A percentile compares a stretch with the other conserved stretches of the same genome.
Conservation (phyloP, 2,329 filamentous ascomycete species). For the Aspergillus novofumigatus region DNA sequence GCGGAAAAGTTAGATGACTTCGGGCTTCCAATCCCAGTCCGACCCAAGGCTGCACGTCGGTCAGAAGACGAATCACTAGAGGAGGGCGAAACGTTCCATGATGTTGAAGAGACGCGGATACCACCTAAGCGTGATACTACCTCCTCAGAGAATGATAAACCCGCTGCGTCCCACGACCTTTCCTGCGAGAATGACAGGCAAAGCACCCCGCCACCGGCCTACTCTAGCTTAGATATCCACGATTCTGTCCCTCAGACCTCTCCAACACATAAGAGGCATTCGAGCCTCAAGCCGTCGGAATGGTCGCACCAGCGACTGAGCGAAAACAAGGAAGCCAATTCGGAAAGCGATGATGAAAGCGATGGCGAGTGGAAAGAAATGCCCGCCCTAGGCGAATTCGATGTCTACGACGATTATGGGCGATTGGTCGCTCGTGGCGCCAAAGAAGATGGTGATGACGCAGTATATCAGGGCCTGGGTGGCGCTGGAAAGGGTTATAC, state of each 20-base stretch:
- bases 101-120: constrained; percentile 12
- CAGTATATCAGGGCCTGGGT: constrained; percentile 72
- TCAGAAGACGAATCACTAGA: constrained; percentile 13
- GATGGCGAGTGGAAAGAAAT: constrained; percentile 87
- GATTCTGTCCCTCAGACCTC: constrained; percentile 10
- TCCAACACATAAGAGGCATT: constrained; percentile 19
- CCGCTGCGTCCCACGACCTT: background rate
- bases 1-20: constrained; percentile 35
- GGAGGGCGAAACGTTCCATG: constrained; percentile 17
- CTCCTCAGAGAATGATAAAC: constrained; percentile 2
- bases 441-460: constrained; percentile 63
- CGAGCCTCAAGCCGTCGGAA: constrained; percentile 58
- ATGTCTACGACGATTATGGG: constrained; percentile 94
- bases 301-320: constrained; percentile 85
- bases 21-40: constrained; percentile 34
- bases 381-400: constrained; percentile 87
- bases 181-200: constrained; percentile 5
- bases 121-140: background rate
- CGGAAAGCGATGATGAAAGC: constrained; percentile 49
- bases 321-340: constrained; percentile 40
- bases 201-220: constrained; percentile 15
- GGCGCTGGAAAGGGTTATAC: constrained; percentile 95
- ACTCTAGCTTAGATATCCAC: constrained; percentile 4
- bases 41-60: constrained; percentile 11
- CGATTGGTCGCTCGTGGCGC: constrained; percentile 79